Evolutionary conservation across 805 yeast species (phyloP).

Genomic region (Wickerhamiella bombiphila): DNA sequence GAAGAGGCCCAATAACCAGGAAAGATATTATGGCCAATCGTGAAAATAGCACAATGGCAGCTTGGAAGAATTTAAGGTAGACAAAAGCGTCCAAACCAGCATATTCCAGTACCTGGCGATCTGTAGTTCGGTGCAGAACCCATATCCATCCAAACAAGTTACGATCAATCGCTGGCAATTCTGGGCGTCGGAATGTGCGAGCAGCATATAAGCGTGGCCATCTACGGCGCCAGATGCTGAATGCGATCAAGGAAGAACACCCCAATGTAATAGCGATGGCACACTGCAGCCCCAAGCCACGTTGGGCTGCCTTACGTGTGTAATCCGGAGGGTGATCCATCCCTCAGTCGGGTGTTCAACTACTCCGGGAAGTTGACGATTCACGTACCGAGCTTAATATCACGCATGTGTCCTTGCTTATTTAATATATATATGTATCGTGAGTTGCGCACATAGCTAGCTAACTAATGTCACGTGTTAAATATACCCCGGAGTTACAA

Average conservation of each 20-base stretch:
- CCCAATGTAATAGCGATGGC: constrained; percentile 59
- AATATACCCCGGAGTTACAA: too few relatives aligned
- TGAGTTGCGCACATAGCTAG: too few relatives aligned
- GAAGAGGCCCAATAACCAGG: constrained; percentile 64
- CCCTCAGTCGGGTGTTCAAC: too few relatives aligned
- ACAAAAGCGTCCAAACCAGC: constrained; percentile 95
- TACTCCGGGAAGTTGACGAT: background rate
- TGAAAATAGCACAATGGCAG: constrained; percentile 58
- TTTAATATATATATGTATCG: too few relatives aligned
- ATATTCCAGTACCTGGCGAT: constrained; percentile 63
- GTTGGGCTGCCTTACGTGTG: constrained; percentile 19
- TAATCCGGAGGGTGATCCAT: constrained; percentile 12
- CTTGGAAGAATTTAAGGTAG: constrained; percentile 76
- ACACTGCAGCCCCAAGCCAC: constrained; percentile 68
- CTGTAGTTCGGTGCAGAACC: constrained; percentile 47
- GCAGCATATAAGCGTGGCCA: constrained; percentile 82
- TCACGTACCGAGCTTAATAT: too few relatives aligned
- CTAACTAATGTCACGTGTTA: too few relatives aligned
- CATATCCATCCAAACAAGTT: constrained; percentile 74
- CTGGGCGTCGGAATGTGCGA: constrained; percentile 39
- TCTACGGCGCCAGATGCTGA: constrained; percentile 53
- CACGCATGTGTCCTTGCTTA: too few relatives aligned
- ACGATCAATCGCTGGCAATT: constrained; percentile 43
- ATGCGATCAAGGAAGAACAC: constrained; percentile 45
- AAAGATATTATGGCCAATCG: constrained; percentile 57